Evolutionary conservation across 805 yeast genomes (phyloP).

Genomic region (Sugiyamaella smithiae): DNA sequence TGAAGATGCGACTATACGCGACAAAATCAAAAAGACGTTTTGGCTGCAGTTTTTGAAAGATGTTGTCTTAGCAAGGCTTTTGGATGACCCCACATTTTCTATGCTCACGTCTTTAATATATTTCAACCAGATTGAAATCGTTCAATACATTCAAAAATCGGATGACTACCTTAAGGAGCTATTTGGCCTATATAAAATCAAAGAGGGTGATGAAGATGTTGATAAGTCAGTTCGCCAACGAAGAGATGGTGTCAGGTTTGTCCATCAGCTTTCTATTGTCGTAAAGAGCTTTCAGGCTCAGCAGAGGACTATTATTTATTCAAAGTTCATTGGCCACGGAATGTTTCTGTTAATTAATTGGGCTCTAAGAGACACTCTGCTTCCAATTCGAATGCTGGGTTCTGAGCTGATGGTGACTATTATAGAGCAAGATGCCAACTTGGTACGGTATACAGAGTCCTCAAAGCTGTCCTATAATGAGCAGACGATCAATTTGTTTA

Average conservation of each 20-base stretch:
- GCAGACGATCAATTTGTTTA: constrained; percentile 35
- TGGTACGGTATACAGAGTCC: constrained; percentile 38
- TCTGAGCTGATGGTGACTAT: constrained; percentile 77
- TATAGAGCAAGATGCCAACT: constrained; percentile 75
- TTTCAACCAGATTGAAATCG: constrained; percentile 63
- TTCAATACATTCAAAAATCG: constrained; percentile 54
- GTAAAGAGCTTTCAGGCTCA: constrained; percentile 62
- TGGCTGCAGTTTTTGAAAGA: constrained; percentile 79
- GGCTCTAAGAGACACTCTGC: constrained; percentile 56
- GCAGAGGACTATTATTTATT: constrained; percentile 65
- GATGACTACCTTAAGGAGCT: constrained; percentile 53
- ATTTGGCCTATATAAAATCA: constrained; percentile 50
- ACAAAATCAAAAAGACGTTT: constrained; percentile 69
- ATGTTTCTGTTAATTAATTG: constrained; percentile 66
- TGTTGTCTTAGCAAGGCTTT: constrained; percentile 73
- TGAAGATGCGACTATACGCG: constrained; percentile 46
- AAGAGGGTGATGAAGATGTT: background rate
- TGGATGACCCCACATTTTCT: constrained; percentile 77
- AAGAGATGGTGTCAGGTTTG: constrained; percentile 70
- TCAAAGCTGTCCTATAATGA: constrained; percentile 8
- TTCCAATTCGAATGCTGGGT: constrained; percentile 60
- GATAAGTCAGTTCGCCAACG: constrained; percentile 29
- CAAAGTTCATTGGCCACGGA: constrained; percentile 62
- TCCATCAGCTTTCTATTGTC: constrained; percentile 76
- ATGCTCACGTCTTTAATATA: constrained; percentile 66